Evolutionary conservation across 2,329 filamentous ascomycete genomes (phyloP).

Genomic region (Helicocarpus griseus): DNA sequence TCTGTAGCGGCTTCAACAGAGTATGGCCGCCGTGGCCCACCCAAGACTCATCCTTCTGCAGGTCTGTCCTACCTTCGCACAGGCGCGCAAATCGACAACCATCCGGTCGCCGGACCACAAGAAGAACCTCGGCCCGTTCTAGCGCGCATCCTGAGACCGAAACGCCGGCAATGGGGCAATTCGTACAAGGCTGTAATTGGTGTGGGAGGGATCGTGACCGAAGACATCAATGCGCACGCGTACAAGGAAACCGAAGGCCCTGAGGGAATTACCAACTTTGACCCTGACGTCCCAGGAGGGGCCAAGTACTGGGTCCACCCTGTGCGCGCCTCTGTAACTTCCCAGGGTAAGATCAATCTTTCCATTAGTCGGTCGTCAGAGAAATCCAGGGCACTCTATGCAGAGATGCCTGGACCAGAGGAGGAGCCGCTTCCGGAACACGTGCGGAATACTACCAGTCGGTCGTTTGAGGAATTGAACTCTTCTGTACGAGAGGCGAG

Average conservation of each 20-base stretch:
- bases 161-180: conserved; percentile 25
- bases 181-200: conserved; percentile 26
- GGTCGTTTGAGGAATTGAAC: neutral
- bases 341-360: conserved; percentile 36
- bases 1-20: conserved; percentile 29
- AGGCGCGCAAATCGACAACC: conserved; percentile 46
- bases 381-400: conserved; percentile 8
- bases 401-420: conserved; percentile 1
- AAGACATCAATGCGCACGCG: conserved; percentile 27
- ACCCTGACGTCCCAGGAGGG: conserved; percentile 39
- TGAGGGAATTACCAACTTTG: conserved; percentile 34
- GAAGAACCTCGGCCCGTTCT: conserved; percentile 41
- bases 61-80: conserved; percentile 54
- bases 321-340: conserved; percentile 36
- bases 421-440: conserved; percentile 5
- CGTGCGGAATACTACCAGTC: neutral
- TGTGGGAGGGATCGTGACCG: conserved; percentile 33
- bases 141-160: conserved; percentile 48
- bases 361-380: conserved; percentile 8
- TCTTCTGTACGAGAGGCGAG: neutral
- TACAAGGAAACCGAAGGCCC: conserved; percentile 26
- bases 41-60: conserved; percentile 55
- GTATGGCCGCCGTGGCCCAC: conserved; percentile 41
- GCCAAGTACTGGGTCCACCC: conserved; percentile 45
- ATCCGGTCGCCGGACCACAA: conserved; percentile 53